Percentiles rank a stretch among this genome's conserved stretches.
Evolutionary conservation across 2,329 filamentous ascomycete species (phyloP).

Genomic region (Lecanosticta acicola): DNA sequence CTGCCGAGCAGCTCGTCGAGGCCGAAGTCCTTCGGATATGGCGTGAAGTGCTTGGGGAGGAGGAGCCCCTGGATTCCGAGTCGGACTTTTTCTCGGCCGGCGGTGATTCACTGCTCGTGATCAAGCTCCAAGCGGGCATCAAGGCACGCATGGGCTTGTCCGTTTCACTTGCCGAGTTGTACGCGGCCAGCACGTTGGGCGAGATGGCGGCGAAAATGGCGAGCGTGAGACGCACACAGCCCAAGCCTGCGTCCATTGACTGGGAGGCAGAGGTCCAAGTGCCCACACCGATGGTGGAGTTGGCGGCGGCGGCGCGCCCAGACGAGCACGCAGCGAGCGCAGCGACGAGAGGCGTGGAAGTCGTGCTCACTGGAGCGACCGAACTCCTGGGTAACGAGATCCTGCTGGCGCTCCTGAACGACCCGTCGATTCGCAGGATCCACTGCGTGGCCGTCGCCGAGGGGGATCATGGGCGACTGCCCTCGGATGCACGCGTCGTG

Average conservation of each 20-base stretch:
- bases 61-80: slow-evolving; percentile 11
- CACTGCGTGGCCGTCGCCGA: slow-evolving; percentile 42
- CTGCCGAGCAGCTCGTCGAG: neutral
- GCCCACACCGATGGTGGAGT: too few species aligned
- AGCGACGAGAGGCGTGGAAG: too few species aligned
- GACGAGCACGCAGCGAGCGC: too few species aligned
- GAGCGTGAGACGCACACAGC: too few species aligned
- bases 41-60: slow-evolving; percentile 12
- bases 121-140: slow-evolving; percentile 37
- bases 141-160: slow-evolving; percentile 28
- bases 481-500: slow-evolving; percentile 26
- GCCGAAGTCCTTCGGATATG: slow-evolving; percentile 11
- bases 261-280: too few species aligned
- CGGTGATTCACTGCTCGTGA: slow-evolving; percentile 39
- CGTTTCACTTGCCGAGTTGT: slow-evolving; percentile 35
- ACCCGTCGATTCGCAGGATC: slow-evolving; percentile 32
- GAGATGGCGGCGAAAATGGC: slow-evolving; percentile 41
- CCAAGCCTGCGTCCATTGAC: too few species aligned
- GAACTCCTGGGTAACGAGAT: slow-evolving; percentile 40
- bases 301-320: too few species aligned
- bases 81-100: slow-evolving; percentile 42
- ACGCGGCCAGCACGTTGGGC: slow-evolving; percentile 35
- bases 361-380: slow-evolving; percentile 38
- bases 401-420: slow-evolving; percentile 34
- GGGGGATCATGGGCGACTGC: slow-evolving; percentile 20